Evolutionary conservation across 2,329 filamentous ascomycete species (phyloP), one percentile per base, ranked within the genome.

Genomic region (Cercospora sp.): DNA sequence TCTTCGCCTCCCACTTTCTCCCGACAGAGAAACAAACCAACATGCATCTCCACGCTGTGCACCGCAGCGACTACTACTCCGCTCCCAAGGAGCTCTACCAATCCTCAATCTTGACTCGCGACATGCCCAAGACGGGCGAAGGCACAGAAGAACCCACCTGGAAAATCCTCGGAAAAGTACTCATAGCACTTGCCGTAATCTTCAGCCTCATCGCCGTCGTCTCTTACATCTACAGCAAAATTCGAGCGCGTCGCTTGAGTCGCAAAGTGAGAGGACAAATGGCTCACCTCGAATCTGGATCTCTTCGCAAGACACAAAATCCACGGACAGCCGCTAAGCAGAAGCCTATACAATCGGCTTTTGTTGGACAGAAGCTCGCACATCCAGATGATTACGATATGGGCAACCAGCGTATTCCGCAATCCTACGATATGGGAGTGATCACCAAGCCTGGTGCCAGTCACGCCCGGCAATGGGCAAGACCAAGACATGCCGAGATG

Each of bases 41-140:
- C 7, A 69, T 69, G 68, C 68, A 63, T 60, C 65, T 65, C 26
- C 51, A 33, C 18, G 31, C 62, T 28, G 58, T 67, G 33, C 65
- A 69, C 51, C 62, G 58, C 45, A 67, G 65, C 51, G 59, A 26
- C 13, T 63, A 69, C 58, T 69, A 69, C 58, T 23, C 51, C 9
- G 61, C 18, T 45, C 33, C 51, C 3, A 36, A 12, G 55, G 28
- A 23, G 18, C 26, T 51, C 31, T 13, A 39, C 13, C n/a, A 42
- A 12, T 62, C 65, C 36, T 30, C 39, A n/a, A 59, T 59, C 58
- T 28, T 66, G 33, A 65, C 55, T 64, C 67, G 64, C 57, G 48
- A 53, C 23, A 8, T 53, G 10, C 68, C 64, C 58, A 65, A 67
- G 36, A 30, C 28, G 1, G 48, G 26, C 16, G 55, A 45, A 13